These are phyloP conservation scores for Trichophyton mentagrophytes DNA, from an alignment of 2,329 filamentous ascomycete genomes.

Conservation along the genomic window DNA sequence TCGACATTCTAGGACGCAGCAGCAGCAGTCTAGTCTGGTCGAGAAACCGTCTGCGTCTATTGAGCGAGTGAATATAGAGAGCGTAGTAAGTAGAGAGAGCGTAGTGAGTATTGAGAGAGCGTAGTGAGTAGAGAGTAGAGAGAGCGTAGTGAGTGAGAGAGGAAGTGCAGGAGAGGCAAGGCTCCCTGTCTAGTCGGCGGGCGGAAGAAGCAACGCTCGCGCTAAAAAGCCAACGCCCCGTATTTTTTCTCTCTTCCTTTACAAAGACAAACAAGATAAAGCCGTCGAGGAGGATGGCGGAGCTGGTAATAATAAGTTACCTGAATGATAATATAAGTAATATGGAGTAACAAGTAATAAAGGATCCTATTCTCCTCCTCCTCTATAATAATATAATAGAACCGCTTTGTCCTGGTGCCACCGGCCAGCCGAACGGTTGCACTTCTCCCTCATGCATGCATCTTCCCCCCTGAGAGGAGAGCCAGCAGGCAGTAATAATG, in stretches of 20 bases:
- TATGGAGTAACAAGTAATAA: too few relatives aligned
- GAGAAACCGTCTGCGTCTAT: neutral
- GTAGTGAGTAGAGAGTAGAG: neutral
- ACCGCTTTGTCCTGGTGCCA: too few relatives aligned
- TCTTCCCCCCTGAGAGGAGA: neutral
- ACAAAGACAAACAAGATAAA: too few relatives aligned
- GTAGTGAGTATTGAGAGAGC: neutral
- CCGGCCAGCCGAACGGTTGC: too few relatives aligned
- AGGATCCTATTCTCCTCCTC: too few relatives aligned
- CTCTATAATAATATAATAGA: too few relatives aligned
- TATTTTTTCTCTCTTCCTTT: neutral
- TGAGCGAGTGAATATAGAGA: conserved; percentile 5
- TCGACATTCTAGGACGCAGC: conserved; percentile 15
- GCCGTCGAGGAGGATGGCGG: too few relatives aligned
- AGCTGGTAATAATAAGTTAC: too few relatives aligned
- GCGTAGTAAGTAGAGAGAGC: conserved; percentile 2
- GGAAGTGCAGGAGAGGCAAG: conserved; percentile 9
- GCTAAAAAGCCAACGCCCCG: neutral
- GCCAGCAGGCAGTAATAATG: too few relatives aligned
- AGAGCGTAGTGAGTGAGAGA: neutral
- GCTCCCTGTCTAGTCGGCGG: conserved; percentile 2
- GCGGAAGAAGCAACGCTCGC: neutral
- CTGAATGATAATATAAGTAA: too few relatives aligned
- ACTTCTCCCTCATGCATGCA: neutral
- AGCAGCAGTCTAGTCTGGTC: conserved; percentile 7